Percentiles rank a stretch among this genome's conserved stretches.
Conservation (phyloP, 345 rosid species). For the Garcia nutans region DNA sequence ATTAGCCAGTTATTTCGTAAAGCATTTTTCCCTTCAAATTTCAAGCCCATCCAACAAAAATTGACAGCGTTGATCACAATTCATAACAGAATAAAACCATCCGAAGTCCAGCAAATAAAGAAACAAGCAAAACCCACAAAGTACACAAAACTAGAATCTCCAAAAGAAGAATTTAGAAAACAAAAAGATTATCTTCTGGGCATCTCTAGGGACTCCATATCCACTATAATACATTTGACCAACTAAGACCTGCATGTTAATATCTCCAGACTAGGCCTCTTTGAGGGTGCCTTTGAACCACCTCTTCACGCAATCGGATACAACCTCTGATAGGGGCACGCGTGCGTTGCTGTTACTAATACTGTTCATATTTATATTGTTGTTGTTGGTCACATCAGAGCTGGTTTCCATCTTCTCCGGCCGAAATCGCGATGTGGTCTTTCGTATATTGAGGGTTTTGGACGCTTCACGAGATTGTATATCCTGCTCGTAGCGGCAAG, state of each 20-base stretch:
- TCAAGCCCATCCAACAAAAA: background rate
- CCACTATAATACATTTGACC: conserved; percentile 94
- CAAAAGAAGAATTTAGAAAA: background rate
- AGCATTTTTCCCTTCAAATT: too few species aligned
- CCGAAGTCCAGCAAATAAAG: background rate
- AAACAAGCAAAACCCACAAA: background rate
- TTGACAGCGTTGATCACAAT: background rate
- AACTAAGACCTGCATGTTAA: conserved; percentile 82
- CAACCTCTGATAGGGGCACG: conserved; percentile 77
- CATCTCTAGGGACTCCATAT: conserved; percentile 79
- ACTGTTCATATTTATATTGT: background rate
- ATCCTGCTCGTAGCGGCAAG: conserved; percentile 40
- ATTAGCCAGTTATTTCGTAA: background rate
- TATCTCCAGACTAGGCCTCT: conserved; percentile 88
- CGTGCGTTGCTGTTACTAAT: conserved; percentile 23
- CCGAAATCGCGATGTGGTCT: conserved; percentile 36
- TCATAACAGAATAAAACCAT: background rate
- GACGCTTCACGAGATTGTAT: conserved; percentile 29
- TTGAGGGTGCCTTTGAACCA: conserved; percentile 93
- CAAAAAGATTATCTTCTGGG: conserved; percentile 54
- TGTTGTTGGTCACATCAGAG: conserved; percentile 16
- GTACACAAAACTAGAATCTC: background rate
- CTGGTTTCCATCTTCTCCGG: conserved; percentile 50
- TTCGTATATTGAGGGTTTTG: conserved; percentile 35
- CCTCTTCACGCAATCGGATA: conserved; percentile 79